These are phyloP conservation scores for Phytopythium mirpurense DNA, from an alignment of 352 stramenopile genomes.

Conservation along the genomic window DNA sequence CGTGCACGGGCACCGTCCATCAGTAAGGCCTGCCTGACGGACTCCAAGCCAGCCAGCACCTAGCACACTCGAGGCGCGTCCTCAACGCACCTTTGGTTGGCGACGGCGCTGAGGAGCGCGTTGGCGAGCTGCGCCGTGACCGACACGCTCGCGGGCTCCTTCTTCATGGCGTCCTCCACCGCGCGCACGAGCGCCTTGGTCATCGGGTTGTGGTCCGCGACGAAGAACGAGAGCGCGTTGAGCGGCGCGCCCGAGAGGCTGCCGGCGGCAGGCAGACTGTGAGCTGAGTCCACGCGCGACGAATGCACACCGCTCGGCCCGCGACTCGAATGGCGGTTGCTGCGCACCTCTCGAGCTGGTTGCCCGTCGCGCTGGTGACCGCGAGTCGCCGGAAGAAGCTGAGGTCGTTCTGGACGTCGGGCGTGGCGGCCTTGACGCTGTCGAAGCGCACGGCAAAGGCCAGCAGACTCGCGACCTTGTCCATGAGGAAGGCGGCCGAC, in stretches of 20 bases:
- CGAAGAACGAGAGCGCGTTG: conserved; percentile 57
- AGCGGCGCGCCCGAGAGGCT: conserved; percentile 26
- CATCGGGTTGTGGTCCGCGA: conserved; percentile 55
- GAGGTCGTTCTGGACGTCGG: conserved; percentile 58
- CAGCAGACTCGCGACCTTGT: conserved; percentile 47
- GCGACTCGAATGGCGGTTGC: not conserved
- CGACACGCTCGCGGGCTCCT: conserved; percentile 27
- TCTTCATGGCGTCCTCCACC: conserved; percentile 28
- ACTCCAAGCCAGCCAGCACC: no score
- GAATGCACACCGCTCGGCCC: no score
- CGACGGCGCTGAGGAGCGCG: conserved; percentile 30
- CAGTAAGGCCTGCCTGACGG: not conserved
- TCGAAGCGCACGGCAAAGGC: conserved; percentile 55
- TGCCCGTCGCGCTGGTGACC: conserved; percentile 26
- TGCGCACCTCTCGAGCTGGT: conserved; percentile 39
- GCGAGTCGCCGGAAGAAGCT: conserved; percentile 52
- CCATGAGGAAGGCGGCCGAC: conserved; percentile 31
- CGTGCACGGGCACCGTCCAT: not conserved
- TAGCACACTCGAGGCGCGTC: no score
- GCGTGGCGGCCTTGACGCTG: conserved; percentile 41
- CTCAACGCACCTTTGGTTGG: conserved; percentile 14
- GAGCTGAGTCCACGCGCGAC: no score
- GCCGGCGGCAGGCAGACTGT: not conserved
- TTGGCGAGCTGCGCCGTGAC: conserved; percentile 42
- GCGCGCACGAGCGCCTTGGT: conserved; percentile 43